Conservation (phyloP, 495 filamentous ascomycete genomes). For the Opeltia flavorubescens region DNA sequence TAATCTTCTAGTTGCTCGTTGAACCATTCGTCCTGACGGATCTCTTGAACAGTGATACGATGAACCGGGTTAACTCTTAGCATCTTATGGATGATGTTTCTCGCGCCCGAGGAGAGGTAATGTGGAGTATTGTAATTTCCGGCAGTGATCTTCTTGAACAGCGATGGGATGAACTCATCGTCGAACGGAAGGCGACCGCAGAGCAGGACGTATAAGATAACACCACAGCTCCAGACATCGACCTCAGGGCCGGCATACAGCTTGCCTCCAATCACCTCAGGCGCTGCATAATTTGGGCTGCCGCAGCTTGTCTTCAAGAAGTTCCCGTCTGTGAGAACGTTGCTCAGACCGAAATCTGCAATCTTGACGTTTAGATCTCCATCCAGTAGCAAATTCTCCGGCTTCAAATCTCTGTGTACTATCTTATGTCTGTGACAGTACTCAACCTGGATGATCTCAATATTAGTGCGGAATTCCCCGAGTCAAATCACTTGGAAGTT, state of each 20-base stretch:
- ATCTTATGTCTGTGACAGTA: slow-evolving; percentile 99
- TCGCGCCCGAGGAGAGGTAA: slow-evolving; percentile 79
- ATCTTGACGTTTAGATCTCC: slow-evolving; percentile 95
- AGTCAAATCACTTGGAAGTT: no score
- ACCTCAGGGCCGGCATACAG: slow-evolving; percentile 96
- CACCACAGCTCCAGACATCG: slow-evolving; percentile 98
- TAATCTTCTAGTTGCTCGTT: slow-evolving; percentile 71
- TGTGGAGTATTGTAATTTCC: slow-evolving; percentile 79
- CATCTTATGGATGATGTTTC: slow-evolving; percentile 78
- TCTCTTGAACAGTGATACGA: slow-evolving; percentile 83
- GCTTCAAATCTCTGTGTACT: slow-evolving; percentile 93
- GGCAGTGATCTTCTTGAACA: slow-evolving; percentile 80
- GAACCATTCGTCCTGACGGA: slow-evolving; percentile 92
- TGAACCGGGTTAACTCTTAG: slow-evolving; percentile 88
- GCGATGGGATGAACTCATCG: slow-evolving; percentile 82
- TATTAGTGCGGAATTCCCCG: no score
- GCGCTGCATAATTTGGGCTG: slow-evolving; percentile 94
- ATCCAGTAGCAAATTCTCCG: slow-evolving; percentile 91
- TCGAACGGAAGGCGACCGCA: slow-evolving; percentile 90
- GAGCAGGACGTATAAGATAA: slow-evolving; percentile 91
- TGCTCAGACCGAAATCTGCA: slow-evolving; percentile 94
- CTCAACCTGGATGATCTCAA: no score
- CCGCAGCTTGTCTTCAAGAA: slow-evolving; percentile 98
- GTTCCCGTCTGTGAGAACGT: slow-evolving; percentile 99
- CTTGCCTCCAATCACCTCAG: slow-evolving; percentile 95